Percentiles rank a stretch among this genome's conserved stretches.
These are phyloP conservation scores for Lactuca sativa DNA, from an alignment of 129 eudicot species.

Conservation along the genomic window DNA sequence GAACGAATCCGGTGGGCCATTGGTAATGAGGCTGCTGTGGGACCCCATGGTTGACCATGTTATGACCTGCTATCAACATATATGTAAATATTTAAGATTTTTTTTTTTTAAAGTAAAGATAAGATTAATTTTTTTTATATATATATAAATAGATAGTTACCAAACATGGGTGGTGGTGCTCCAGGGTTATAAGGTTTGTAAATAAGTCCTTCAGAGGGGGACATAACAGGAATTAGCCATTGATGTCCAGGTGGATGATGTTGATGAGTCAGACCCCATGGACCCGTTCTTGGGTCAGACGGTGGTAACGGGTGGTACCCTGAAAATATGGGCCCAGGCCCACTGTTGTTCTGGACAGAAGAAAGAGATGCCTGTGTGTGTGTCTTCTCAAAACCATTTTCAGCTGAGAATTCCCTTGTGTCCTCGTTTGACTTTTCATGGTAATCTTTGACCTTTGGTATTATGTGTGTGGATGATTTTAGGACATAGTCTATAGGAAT, in stretches of 20 bases:
- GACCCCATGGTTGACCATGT: conserved; percentile 49
- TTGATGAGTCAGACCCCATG: conserved; percentile 39
- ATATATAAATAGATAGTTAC: neutral
- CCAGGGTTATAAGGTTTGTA: conserved; percentile 83
- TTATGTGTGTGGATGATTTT: conserved; percentile 44
- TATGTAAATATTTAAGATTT: too few species aligned
- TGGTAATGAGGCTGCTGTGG: conserved; percentile 39
- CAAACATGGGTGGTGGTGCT: conserved; percentile 34
- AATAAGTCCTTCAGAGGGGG: conserved; percentile 92
- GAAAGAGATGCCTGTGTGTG: conserved; percentile 37
- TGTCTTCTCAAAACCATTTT: conserved; percentile 58
- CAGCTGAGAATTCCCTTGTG: conserved; percentile 69
- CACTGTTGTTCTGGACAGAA: conserved; percentile 50
- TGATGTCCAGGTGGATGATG: conserved; percentile 69
- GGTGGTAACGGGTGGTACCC: conserved; percentile 33
- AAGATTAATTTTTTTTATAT: too few species aligned
- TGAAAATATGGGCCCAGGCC: conserved; percentile 42
- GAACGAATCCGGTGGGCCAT: conserved; percentile 45
- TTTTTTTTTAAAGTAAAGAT: too few species aligned
- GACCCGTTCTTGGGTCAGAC: conserved; percentile 39
- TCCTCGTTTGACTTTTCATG: conserved; percentile 45
- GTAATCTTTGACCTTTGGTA: conserved; percentile 9
- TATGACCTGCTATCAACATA: conserved; percentile 6
- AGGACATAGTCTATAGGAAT: conserved; percentile 33
- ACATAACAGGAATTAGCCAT: conserved; percentile 88